Base-by-base conservation (phyloP, 495 filamentous ascomycete genomes). In the Penicillium simplicissimum region DNA sequence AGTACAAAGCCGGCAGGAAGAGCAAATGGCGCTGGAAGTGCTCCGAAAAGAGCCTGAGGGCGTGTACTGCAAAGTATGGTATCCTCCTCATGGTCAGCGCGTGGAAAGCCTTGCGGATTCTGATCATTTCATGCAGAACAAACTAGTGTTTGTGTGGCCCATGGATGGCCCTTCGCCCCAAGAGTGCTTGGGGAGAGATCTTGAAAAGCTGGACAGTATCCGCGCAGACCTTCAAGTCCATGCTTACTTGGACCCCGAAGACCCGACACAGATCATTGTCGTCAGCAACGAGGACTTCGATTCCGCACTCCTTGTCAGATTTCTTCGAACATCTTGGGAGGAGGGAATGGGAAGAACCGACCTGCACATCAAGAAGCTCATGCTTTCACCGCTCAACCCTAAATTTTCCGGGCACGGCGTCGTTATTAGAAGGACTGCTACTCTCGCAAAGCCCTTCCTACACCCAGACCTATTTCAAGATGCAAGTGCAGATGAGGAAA, bases 141-240 rank as follows among this genome's bases (percentile, higher is more conserved):
- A 42, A 61, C 66, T 79, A 1, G 67, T 76, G 8, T 83, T 83
- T 43, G 52, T 76, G 10, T 84, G 81, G 82, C 78, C 79, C 21
- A 59, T 59, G 1, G 68, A 80, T 23, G 75, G 78, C 21, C 67
- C 74, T 6, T 62, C 67, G 1, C 67, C 79, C 4, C 60, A 64
- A 11, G 67, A 78, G 11, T 60, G 76, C 5, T 69, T 87, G 37
- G 84, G 83, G 3, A 35, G 52, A 6, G 67, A 75, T 14, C 72
- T 83, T 4, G 81, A 85, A 60, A 71, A 71, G 10, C 71, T 86
- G 10, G 78, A 85, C 55, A 35, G 52, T 15, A 75, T 87, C 25
- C 72, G 83, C 19, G 63, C 49, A 5, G 34, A 57, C 14, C 59
- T 57, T 61, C 1, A 67, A 65, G 23, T 81, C 14, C 34, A 67